Evolutionary conservation across 2,329 filamentous ascomycete genomes (phyloP).

Genomic region (Venturiaceae sp.): DNA sequence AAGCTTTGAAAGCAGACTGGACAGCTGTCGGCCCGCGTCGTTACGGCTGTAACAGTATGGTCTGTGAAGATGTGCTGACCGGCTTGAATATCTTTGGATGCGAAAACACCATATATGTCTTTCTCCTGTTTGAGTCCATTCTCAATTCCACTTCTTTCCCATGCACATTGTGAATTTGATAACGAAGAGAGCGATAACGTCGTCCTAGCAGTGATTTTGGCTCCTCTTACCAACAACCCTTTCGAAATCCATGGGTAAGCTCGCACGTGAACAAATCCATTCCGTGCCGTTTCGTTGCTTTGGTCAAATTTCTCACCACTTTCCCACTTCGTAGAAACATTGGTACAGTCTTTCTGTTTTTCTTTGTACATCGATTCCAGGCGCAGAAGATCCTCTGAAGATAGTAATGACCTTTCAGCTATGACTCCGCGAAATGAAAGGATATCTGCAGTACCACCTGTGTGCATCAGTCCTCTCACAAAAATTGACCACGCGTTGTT

Average conservation of each 20-base stretch:
- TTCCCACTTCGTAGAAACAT: too few relatives aligned
- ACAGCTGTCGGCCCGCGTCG: not conserved
- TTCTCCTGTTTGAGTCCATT: too few relatives aligned
- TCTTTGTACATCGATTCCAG: too few relatives aligned
- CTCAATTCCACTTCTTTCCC: not conserved
- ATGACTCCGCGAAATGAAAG: too few relatives aligned
- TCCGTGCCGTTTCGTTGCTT: not conserved
- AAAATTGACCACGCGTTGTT: not conserved
- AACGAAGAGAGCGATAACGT: not conserved
- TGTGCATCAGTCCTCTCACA: not conserved
- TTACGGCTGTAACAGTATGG: not conserved
- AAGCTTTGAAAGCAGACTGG: not conserved
- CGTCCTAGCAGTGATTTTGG: not conserved
- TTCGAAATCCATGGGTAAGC: not conserved
- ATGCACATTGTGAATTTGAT: not conserved
- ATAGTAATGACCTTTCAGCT: too few relatives aligned
- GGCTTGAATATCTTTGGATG: not conserved
- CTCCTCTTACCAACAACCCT: not conserved
- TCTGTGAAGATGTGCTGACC: not conserved
- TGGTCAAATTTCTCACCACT: too few relatives aligned
- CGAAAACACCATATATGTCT: not conserved
- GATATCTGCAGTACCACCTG: not conserved
- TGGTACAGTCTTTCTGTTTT: too few relatives aligned
- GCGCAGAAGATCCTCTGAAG: too few relatives aligned
- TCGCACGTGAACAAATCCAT: not conserved